Base-by-base conservation (phyloP, 139 green algal species). In the Protoeuglena noctilucae region DNA sequence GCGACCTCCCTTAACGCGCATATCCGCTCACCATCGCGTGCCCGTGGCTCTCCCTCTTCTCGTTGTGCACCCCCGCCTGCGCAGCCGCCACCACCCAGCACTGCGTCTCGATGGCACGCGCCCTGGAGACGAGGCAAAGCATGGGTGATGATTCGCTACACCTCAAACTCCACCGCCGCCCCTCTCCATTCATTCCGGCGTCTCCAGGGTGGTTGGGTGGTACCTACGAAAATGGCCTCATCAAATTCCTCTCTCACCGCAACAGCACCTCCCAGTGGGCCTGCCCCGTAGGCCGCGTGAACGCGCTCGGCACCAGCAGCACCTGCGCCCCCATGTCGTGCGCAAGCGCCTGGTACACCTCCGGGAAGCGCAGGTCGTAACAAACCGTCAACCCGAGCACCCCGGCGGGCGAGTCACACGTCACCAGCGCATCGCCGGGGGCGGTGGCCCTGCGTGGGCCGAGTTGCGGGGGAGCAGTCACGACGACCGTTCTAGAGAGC, bases 191-290 rank as follows among this genome's bases (percentile, higher is more conserved):
- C n/a, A n/a, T n/a, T n/a, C n/a, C n/a, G n/a, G n/a, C n/a, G n/a
- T n/a, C n/a, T n/a, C n/a, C n/a, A n/a, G n/a, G n/a, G n/a, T n/a
- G n/a, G n/a, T n/a, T n/a, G n/a, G n/a, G n/a, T n/a, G n/a, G n/a
- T n/a, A n/a, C n/a, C n/a, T n/a, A n/a, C n/a, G n/a, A n/a, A n/a
- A n/a, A n/a, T n/a, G n/a, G n/a, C n/a, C n/a, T n/a, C n/a, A n/a
- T n/a, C n/a, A n/a, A n/a, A n/a, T n/a, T n/a, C n/a, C n/a, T n/a
- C n/a, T n/a, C n/a, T n/a, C n/a, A n/a, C n/a, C 87, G 66, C 61
- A 98, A 72, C 56, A 98, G 70, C 39, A 94, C 57, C 67, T 96
- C 84, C 91, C 91, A 98, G 53, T 98, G 91, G 1, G 83, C 86
- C 21, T 67, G 64, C 2, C 85, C 85, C 75, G 73, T 75, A 6